Evolutionary conservation across 371 early-diverging fungal species (phyloP).

Genomic region (Rhizopus microsporus): DNA sequence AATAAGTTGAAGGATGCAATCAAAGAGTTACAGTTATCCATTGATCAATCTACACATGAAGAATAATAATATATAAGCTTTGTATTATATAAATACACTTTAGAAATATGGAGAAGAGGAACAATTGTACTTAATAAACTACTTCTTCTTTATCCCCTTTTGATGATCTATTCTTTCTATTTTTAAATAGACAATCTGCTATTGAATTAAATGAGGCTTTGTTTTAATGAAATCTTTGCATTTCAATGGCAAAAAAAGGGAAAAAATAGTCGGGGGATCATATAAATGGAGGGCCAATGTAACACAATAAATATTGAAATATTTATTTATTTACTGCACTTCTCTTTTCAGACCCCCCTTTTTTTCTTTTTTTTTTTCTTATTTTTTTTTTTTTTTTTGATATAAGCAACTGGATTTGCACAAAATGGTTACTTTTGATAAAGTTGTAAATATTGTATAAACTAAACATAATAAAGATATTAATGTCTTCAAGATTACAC

Average conservation of each 20-base stretch:
- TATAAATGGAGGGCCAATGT: background rate
- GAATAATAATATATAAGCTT: background rate
- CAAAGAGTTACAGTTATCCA: constrained; percentile 16
- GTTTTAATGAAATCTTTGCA: background rate
- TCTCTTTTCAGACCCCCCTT: background rate
- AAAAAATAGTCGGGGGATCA: background rate
- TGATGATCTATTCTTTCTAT: too few species aligned
- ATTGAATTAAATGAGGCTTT: too few species aligned
- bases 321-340: background rate
- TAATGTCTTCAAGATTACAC: constrained; percentile 10
- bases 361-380: background rate
- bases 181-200: too few species aligned
- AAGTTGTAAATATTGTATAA: constrained; percentile 28
- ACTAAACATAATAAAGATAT: background rate
- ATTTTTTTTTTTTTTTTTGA: background rate
- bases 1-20: constrained; percentile 23
- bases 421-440: constrained; percentile 33
- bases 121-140: too few species aligned
- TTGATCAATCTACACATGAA: background rate
- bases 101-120: too few species aligned
- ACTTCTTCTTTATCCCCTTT: too few species aligned
- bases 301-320: background rate
- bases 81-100: background rate
- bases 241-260: background rate
- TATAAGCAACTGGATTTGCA: constrained; percentile 16